phyloP scores from a whole-genome alignment of 305 asterid genomes.

The Solanum hybrid region DNA sequence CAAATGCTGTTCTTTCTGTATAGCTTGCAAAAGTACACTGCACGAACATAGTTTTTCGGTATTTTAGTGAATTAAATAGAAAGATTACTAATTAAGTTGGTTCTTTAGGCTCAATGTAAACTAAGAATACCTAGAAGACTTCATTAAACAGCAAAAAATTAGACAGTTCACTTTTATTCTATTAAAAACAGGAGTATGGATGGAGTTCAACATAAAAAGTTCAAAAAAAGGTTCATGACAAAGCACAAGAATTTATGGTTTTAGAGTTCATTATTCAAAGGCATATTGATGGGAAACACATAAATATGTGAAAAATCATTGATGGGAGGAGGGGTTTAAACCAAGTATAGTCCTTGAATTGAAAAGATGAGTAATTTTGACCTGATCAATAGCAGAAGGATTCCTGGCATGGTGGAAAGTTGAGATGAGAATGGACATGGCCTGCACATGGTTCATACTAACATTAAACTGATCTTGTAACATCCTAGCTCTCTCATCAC shows the following conservation, averaged over 20 bases:
- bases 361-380: constrained; percentile 7
- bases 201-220: neutral
- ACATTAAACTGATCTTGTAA: constrained; percentile 97
- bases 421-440: constrained; percentile 88
- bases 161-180: neutral
- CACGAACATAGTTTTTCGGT: constrained; percentile 6
- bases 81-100: neutral
- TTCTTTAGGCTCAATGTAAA: neutral
- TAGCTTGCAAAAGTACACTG: constrained; percentile 81
- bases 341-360: neutral
- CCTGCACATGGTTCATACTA: constrained; percentile 94
- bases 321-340: neutral
- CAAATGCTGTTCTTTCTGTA: constrained; percentile 85
- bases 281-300: neutral
- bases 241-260: neutral
- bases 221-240: neutral
- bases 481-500: constrained; percentile 98
- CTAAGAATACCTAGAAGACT: neutral
- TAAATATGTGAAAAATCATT: neutral
- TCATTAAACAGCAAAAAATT: neutral
- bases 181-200: neutral
- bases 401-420: constrained; percentile 82
- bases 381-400: constrained; percentile 95
- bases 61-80: neutral
- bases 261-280: neutral